Evolutionary conservation across 352 stramenopile species (phyloP), one percentile per base, ranked within the genome.

Genomic region (Phytophthora cryptogea): DNA sequence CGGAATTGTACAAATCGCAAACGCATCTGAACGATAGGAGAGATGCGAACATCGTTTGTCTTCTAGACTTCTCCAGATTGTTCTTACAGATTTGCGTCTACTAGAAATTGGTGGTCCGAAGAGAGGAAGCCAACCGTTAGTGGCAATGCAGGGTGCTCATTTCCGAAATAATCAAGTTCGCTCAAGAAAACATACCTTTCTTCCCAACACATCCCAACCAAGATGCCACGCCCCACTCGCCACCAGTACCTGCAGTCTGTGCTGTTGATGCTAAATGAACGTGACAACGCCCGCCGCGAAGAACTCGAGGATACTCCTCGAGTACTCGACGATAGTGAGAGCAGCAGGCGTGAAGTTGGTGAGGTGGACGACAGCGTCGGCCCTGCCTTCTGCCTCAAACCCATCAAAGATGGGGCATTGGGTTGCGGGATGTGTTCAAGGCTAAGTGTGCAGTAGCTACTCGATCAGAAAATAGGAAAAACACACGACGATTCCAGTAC

Each of bases 21-120:
- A 46, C 40, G 40, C 40, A n/a, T 46, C 14, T 46, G 6, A 8
- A 11, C 17, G 40, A 46, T 46, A 20, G 30, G 30, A 16, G 6
- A 46, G 20, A 3, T 46, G 40, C 40, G 6, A 20, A 46, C n/a
- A 32, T 46, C 8, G 40, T 16, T 46, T 46, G 40, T 46, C 40
- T 46, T 46, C 40, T 46, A 16, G 40, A 28, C 40, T 31, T 30
- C 31, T 46, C 40, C 2, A 46, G 40, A 46, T 46, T 20, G 17
- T 46, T 46, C 17, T 26, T 46, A 46, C 17, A 10, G 5, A 1
- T 46, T 1, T 31, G 1, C 17, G 8, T 31, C 40, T 46, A 32
- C 40, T 46, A 46, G 40, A 46, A 46, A 5, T 8, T 16, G n/a
- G 5, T 20, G 0, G 31, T 3, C 40, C 40, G 40, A 46, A 5